phyloP scores from a whole-genome alignment of 495 filamentous ascomycete genomes.

The Aspergillus baeticus region DNA sequence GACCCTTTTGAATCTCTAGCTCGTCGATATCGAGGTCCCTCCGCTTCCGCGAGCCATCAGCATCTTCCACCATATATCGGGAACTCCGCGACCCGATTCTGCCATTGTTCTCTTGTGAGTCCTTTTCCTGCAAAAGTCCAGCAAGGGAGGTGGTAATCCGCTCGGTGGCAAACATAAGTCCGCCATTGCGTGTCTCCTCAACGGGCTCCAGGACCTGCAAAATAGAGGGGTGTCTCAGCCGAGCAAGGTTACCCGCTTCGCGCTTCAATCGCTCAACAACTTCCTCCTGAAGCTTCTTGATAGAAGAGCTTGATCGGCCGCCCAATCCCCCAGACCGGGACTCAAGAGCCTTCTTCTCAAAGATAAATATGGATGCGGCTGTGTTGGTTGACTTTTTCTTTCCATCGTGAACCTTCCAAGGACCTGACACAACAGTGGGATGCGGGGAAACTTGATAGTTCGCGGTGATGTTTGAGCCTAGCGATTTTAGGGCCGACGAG shows the following conservation, averaged over 20 bases:
- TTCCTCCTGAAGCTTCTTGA: constrained; percentile 82
- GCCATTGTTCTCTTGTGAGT: constrained; percentile 71
- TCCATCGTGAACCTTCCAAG: constrained; percentile 96
- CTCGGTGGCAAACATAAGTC: constrained; percentile 95
- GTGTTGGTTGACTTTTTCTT: constrained; percentile 94
- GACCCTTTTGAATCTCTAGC: constrained; percentile 93
- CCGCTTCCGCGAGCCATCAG: constrained; percentile 67
- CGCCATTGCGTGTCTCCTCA: constrained; percentile 86
- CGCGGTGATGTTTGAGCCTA: constrained; percentile 84
- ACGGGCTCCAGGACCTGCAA: constrained; percentile 93
- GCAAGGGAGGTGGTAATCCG: constrained; percentile 84
- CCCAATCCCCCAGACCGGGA: constrained; percentile 57
- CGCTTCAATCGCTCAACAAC: constrained; percentile 87
- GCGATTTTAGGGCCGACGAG: constrained; percentile 85
- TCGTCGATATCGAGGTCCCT: constrained; percentile 95
- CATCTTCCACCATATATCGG: constrained; percentile 79
- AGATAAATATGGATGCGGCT: constrained; percentile 87
- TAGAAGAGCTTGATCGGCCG: constrained; percentile 59
- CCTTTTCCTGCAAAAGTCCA: constrained; percentile 80
- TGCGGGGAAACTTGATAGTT: constrained; percentile 79
- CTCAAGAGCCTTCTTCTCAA: constrained; percentile 85
- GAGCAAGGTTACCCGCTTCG: constrained; percentile 82
- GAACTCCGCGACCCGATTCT: constrained; percentile 64
- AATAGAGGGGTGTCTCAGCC: constrained; percentile 84
- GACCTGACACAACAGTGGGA: constrained; percentile 71